Evolutionary conservation across 1,284 basidiomycete genomes (phyloP), one percentile per base, ranked within the genome.

Genomic region (Veloboletus limbatus): DNA sequence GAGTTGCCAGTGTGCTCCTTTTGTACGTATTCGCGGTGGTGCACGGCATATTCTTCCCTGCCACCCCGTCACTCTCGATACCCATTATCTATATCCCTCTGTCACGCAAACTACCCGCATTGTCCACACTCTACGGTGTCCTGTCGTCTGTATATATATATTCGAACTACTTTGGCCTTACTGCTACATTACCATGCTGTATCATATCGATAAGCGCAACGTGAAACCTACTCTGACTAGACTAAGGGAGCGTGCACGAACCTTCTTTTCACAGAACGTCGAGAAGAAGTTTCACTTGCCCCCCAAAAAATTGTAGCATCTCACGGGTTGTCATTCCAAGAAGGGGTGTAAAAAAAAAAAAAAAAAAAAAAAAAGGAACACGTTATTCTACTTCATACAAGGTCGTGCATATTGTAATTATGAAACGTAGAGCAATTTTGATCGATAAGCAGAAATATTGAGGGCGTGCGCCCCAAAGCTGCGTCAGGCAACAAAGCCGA

Each of bases 11-110:
- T 51, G 55, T 24, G 24, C 44, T 43, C 27, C 35, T 26, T n/a
- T 38, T 48, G 60, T 60, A 61, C 61, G 62, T 60, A 60, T 60
- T 50, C 40, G 41, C 36, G 55, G 54, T 59, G 37, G 43, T 50
- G 48, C 62, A 40, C 46, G 44, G 53, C 42, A 31, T 31, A 34
- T 47, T 50, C 27, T 41, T 37, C 34, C 45, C 40, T 45, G 32
- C 30, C 44, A 32, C 28, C 22, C 51, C 32, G 8, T 52, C 39
- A 34, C 25, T 24, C 31, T 33, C 32, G 25, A 40, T 54, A 47
- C 47, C 40, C 41, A 33, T 48, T 52, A 45, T 55, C 54, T 53
- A 51, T 52, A 16, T 33, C 39, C 40, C 20, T 42, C 37, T 36
- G 30, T 22, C 40, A 42, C 39, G 45, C 62, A 60, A 41, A 45